Conservation (phyloP, 108 stramenopile genomes). For the Asterionellopsis glacialis region DNA sequence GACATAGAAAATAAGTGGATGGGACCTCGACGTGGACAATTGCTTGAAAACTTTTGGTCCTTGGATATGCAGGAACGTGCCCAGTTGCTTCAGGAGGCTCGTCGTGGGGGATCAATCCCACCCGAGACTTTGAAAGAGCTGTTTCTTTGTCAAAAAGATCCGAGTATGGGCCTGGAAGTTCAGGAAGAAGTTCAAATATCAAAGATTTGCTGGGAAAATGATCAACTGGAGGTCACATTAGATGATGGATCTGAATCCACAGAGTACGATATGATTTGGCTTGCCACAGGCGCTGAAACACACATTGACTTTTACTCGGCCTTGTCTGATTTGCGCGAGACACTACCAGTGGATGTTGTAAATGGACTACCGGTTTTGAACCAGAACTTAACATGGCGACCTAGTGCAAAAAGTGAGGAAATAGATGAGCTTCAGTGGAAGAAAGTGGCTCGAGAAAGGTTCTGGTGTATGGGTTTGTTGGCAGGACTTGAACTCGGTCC, state of each 20-base stretch:
- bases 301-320: constrained; percentile 15
- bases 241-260: constrained; percentile 13
- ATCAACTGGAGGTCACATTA: constrained; percentile 9
- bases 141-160: no score
- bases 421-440: no score
- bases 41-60: constrained; percentile 22
- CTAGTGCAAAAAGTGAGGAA: no score
- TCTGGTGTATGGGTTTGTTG: no score
- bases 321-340: neutral
- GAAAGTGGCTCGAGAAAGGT: no score
- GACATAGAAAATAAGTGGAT: constrained; percentile 29
- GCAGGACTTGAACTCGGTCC: no score
- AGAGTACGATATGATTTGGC: constrained; percentile 28
- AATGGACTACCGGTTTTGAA: constrained; percentile 8
- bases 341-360: constrained; percentile 6
- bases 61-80: constrained; percentile 13
- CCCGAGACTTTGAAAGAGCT: constrained; percentile 13
- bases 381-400: constrained; percentile 13
- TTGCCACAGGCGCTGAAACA: constrained; percentile 18
- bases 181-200: constrained; percentile 23
- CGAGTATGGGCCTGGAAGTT: neutral
- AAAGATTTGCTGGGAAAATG: constrained; percentile 8
- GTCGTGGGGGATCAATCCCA: constrained; percentile 16
- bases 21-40: constrained; percentile 20
- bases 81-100: constrained; percentile 10